Conservation (phyloP, 1,139 yeast species). For the Zygosaccharomyces sapae region DNA sequence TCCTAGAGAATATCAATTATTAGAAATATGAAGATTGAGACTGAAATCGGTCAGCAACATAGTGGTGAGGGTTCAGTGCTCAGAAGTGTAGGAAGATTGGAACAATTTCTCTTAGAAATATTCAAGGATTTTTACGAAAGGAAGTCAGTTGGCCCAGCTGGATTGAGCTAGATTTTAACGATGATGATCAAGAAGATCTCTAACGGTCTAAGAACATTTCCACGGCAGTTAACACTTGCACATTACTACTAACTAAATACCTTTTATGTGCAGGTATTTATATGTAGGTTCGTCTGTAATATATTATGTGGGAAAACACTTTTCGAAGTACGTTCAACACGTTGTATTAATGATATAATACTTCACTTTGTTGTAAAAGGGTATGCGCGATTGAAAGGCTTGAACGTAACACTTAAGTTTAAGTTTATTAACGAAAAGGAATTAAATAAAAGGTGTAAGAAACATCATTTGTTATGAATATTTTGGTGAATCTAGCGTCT, state of each 20-base stretch:
- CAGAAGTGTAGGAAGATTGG: slow-evolving; percentile 89
- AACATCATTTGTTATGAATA: slow-evolving; percentile 6
- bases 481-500: slow-evolving; percentile 16
- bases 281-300: neutral
- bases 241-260: neutral
- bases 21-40: slow-evolving; percentile 72
- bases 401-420: slow-evolving; percentile 1
- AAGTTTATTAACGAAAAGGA: no score
- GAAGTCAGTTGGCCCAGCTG: slow-evolving; percentile 98
- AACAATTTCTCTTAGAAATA: slow-evolving; percentile 75
- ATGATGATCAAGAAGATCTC: slow-evolving; percentile 34
- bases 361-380: slow-evolving; percentile 1
- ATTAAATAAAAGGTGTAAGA: neutral
- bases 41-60: slow-evolving; percentile 76
- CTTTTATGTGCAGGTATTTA: neutral
- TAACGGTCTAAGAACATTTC: slow-evolving; percentile 5
- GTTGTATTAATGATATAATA: neutral
- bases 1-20: slow-evolving; percentile 72
- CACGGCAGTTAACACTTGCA: neutral
- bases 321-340: neutral
- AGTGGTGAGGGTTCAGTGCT: slow-evolving; percentile 42
- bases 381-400: slow-evolving; percentile 6
- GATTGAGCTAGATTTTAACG: slow-evolving; percentile 68
- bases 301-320: neutral
- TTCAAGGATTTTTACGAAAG: slow-evolving; percentile 67